Evolutionary conservation across 176 grass and related monocot species (phyloP).

Genomic region (Dendrocalamus sinicus): DNA sequence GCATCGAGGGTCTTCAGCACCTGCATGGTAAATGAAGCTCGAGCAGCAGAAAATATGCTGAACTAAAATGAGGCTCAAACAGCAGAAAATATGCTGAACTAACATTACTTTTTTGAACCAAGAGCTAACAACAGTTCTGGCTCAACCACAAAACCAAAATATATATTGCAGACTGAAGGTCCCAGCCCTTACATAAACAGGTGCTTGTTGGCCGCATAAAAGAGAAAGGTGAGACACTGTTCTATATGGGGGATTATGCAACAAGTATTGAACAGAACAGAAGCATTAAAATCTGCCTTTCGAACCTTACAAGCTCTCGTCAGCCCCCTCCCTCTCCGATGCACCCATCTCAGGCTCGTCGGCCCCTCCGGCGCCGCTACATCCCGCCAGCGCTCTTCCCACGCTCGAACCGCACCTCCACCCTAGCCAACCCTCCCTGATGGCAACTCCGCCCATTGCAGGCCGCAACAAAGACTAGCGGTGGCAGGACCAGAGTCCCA

Average conservation of each 20-base stretch:
- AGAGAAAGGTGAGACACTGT: background rate
- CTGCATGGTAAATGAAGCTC: conserved; percentile 46
- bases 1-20: conserved; percentile 74
- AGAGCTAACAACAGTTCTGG: background rate
- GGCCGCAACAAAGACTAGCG: too few species aligned
- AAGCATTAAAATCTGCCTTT: background rate
- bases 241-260: conserved; percentile 3
- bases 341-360: too few species aligned
- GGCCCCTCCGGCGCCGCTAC: too few species aligned
- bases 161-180: background rate
- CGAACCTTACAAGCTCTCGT: too few species aligned
- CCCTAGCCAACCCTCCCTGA: too few species aligned
- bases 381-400: too few species aligned
- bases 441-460: too few species aligned
- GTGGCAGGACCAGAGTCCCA: too few species aligned
- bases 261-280: background rate
- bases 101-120: background rate
- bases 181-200: background rate
- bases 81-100: background rate
- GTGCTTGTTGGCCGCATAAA: background rate
- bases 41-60: conserved; percentile 8
- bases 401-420: too few species aligned
- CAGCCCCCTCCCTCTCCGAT: too few species aligned
- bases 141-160: background rate
- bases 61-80: conserved; percentile 33